These are phyloP conservation scores for Piper longum DNA, from an alignment of 164 flowering plant species.

Conservation along the genomic window DNA sequence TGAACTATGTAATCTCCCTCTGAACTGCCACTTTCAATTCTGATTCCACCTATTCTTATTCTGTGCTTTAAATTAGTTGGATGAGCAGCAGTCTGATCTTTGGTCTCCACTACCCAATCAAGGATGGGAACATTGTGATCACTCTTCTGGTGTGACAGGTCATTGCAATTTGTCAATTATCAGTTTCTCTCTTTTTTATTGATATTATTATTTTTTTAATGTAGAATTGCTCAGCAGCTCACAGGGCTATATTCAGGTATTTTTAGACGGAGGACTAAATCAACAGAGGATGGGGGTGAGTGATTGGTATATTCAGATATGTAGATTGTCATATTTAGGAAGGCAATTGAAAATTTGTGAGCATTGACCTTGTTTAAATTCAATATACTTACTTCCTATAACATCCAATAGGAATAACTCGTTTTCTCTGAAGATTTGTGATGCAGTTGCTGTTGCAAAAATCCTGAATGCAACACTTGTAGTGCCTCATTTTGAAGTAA, in stretches of 20 bases:
- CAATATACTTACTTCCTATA: neutral
- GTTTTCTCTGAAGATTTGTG: conserved; percentile 48
- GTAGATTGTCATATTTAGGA: neutral
- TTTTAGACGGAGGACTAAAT: conserved; percentile 96
- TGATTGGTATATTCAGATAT: neutral
- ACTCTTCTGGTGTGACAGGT: conserved; percentile 26
- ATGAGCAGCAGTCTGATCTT: conserved; percentile 37
- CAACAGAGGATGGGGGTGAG: conserved; percentile 98
- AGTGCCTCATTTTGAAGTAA: conserved; percentile 84
- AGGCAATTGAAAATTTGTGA: neutral
- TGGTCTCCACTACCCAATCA: conserved; percentile 70
- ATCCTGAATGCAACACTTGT: conserved; percentile 95
- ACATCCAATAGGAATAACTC: neutral
- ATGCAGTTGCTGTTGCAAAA: conserved; percentile 97
- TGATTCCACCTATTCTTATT: neutral
- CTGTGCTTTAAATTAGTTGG: conserved; percentile 26
- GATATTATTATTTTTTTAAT: neutral
- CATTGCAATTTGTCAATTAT: conserved; percentile 12
- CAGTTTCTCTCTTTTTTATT: neutral
- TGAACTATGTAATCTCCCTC: neutral
- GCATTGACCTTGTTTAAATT: neutral
- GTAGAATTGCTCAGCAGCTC: conserved; percentile 51
- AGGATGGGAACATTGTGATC: conserved; percentile 61
- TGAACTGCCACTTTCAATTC: neutral
- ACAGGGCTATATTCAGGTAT: conserved; percentile 76